These are phyloP conservation scores for Colletotrichum australisinense DNA, from an alignment of 2,329 filamentous ascomycete genomes.

Conservation along the genomic window DNA sequence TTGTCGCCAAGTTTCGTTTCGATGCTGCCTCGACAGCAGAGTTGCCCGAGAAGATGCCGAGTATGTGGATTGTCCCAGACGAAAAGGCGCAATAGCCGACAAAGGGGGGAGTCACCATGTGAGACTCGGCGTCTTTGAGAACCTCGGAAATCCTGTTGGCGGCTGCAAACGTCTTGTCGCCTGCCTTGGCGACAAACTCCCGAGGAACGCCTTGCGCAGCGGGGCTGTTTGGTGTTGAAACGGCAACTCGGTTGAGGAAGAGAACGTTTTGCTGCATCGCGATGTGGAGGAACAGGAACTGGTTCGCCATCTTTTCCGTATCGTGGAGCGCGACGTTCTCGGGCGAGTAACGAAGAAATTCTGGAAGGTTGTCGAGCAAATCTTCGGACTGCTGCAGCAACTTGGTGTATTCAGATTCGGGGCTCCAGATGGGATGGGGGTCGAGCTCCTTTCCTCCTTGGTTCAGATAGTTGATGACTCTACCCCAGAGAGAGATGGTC, in stretches of 20 bases:
- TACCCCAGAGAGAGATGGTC: constrained; percentile 88
- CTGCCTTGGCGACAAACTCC: constrained; percentile 80
- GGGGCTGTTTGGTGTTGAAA: constrained; percentile 75
- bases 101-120: constrained; percentile 89
- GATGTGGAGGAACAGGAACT: constrained; percentile 93
- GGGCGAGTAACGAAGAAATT: constrained; percentile 76
- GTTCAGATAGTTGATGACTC: constrained; percentile 89
- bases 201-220: constrained; percentile 78
- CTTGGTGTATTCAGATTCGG: constrained; percentile 79
- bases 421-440: constrained; percentile 81
- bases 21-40: constrained; percentile 78
- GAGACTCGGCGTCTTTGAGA: constrained; percentile 82
- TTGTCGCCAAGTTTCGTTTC: constrained; percentile 86
- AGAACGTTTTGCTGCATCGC: constrained; percentile 89
- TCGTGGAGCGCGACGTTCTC: constrained; percentile 89
- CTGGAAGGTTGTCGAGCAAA: constrained; percentile 77
- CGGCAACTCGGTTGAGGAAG: constrained; percentile 89
- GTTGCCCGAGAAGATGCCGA: constrained; percentile 90
- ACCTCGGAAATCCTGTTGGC: constrained; percentile 89
- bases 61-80: constrained; percentile 93
- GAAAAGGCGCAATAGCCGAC: constrained; percentile 95
- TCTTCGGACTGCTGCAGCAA: constrained; percentile 79
- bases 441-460: constrained; percentile 88
- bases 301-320: constrained; percentile 87
- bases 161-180: constrained; percentile 81